These are phyloP conservation scores for Chrysosphaeria jannelii DNA, from an alignment of 2,329 filamentous ascomycete genomes.

Conservation along the genomic window DNA sequence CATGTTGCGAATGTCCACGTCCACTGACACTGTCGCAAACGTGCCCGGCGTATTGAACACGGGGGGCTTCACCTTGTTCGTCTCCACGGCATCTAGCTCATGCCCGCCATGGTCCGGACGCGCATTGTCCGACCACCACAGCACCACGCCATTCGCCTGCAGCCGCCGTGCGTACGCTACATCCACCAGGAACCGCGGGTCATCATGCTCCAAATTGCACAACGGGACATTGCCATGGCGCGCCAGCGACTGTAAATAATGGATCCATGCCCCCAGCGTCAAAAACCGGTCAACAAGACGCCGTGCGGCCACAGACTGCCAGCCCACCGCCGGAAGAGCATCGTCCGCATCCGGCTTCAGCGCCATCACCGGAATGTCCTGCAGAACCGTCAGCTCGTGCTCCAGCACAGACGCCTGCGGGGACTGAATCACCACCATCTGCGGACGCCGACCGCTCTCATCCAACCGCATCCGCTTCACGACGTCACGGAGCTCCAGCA, in stretches of 20 bases:
- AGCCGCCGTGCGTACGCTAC: slow-evolving; percentile 75
- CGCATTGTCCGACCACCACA: slow-evolving; percentile 84
- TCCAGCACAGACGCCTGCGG: slow-evolving; percentile 53
- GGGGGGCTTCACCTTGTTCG: slow-evolving; percentile 74
- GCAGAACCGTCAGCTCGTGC: slow-evolving; percentile 59
- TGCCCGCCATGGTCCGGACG: slow-evolving; percentile 87
- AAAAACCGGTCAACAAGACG: slow-evolving; percentile 73
- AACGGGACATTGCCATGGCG: slow-evolving; percentile 82
- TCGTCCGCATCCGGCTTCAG: slow-evolving; percentile 67
- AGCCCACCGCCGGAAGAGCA: slow-evolving; percentile 68
- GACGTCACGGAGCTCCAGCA: slow-evolving; percentile 63
- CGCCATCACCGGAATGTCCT: slow-evolving; percentile 54
- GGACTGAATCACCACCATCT: slow-evolving; percentile 73
- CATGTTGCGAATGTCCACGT: slow-evolving; percentile 76
- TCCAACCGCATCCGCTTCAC: slow-evolving; percentile 79
- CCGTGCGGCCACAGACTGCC: slow-evolving; percentile 72
- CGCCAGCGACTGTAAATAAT: slow-evolving; percentile 63
- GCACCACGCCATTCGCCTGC: slow-evolving; percentile 69
- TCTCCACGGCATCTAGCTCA: slow-evolving; percentile 80
- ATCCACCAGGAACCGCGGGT: slow-evolving; percentile 84
- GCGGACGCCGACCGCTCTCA: slow-evolving; percentile 40
- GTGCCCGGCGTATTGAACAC: slow-evolving; percentile 79
- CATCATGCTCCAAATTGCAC: slow-evolving; percentile 83
- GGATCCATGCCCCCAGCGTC: slow-evolving; percentile 71
- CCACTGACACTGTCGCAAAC: slow-evolving; percentile 87